phyloP scores from a whole-genome alignment of 2,329 filamentous ascomycete genomes.

The Akanthomyces uredinophilus region DNA sequence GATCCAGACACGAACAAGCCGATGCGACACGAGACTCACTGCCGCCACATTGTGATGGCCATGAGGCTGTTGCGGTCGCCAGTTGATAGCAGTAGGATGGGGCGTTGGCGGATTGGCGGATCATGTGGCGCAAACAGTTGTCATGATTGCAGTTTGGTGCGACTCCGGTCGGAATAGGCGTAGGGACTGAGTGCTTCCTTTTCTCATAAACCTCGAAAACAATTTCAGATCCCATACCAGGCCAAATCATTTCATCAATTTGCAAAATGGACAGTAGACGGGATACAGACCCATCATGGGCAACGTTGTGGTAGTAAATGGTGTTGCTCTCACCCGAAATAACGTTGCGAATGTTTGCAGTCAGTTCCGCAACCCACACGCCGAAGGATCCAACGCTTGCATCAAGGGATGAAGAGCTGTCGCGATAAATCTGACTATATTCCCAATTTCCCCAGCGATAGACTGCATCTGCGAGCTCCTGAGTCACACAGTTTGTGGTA shows the following conservation, averaged over 20 bases:
- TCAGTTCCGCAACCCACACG: slow-evolving; percentile 69
- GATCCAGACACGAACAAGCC: slow-evolving; percentile 25
- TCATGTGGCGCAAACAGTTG: slow-evolving; percentile 28
- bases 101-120: slow-evolving; percentile 20
- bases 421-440: slow-evolving; percentile 73
- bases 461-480: slow-evolving; percentile 59
- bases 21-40: slow-evolving; percentile 21
- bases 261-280: slow-evolving; percentile 66
- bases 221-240: slow-evolving; percentile 75
- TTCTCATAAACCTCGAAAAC: slow-evolving; percentile 67
- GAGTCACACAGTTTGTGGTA: slow-evolving; percentile 55
- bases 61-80: slow-evolving; percentile 16
- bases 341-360: slow-evolving; percentile 55
- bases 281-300: slow-evolving; percentile 71
- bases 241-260: slow-evolving; percentile 73
- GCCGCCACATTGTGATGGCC: slow-evolving; percentile 24
- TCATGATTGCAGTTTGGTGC: slow-evolving; percentile 24
- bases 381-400: slow-evolving; percentile 60
- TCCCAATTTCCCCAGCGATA: slow-evolving; percentile 77
- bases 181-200: slow-evolving; percentile 18
- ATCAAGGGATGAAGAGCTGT: slow-evolving; percentile 54
- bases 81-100: slow-evolving; percentile 24
- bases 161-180: slow-evolving; percentile 18
- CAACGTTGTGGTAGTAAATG: slow-evolving; percentile 69
- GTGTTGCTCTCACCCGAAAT: slow-evolving; percentile 35